phyloP scores from a whole-genome alignment of 208 protist genomes.

The Trypanosomatidae sp. region DNA sequence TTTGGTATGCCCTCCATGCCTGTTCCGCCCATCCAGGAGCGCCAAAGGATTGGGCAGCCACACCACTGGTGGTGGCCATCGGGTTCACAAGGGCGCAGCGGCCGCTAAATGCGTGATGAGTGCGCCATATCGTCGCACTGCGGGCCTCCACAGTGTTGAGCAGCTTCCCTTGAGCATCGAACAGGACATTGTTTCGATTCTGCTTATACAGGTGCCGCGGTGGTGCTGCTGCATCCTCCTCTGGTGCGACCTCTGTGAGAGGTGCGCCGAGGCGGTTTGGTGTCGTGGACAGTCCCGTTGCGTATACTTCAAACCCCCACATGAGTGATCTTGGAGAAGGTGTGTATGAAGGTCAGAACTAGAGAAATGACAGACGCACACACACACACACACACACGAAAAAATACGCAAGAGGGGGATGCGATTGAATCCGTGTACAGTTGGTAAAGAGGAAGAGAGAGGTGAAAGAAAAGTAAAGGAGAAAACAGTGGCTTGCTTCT shows the following conservation, averaged over 20 bases:
- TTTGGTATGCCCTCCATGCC: slow-evolving; percentile 35
- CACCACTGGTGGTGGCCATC: neutral
- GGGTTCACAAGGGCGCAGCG: slow-evolving; percentile 43
- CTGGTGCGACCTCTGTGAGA: neutral
- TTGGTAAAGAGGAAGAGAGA: neutral
- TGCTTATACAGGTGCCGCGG: slow-evolving; percentile 30
- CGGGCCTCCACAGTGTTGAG: slow-evolving; percentile 28
- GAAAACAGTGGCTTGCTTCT: neutral
- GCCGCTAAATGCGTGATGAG: slow-evolving; percentile 73
- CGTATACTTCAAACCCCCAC: slow-evolving; percentile 50
- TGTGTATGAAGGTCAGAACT: neutral
- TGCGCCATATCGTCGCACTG: slow-evolving; percentile 56
- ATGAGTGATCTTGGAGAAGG: neutral
- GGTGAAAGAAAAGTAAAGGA: neutral
- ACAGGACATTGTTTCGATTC: slow-evolving; percentile 32
- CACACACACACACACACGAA: neutral
- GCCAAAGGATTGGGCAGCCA: neutral
- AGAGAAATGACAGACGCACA: neutral
- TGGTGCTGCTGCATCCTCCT: neutral
- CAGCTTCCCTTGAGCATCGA: slow-evolving; percentile 30
- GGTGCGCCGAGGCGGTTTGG: neutral
- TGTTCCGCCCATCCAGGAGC: slow-evolving; percentile 16
- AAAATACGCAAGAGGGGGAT: neutral
- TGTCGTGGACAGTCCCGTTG: slow-evolving; percentile 27
- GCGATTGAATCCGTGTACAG: neutral